Evolutionary conservation across 1,284 basidiomycete genomes (phyloP).

Genomic region (Trichosporon sp.): DNA sequence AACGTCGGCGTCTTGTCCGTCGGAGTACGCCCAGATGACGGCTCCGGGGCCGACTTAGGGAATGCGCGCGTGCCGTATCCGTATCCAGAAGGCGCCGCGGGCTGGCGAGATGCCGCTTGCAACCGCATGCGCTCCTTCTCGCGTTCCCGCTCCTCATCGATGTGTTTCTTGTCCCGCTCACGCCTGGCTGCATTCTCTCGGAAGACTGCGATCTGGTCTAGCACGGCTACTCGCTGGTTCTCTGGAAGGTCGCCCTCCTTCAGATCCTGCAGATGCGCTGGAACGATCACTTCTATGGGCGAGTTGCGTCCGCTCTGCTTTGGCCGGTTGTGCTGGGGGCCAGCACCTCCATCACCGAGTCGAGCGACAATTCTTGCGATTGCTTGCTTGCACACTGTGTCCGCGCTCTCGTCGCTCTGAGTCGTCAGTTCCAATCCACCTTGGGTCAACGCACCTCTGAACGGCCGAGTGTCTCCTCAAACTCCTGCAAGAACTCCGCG

Average conservation of each 20-base stretch:
- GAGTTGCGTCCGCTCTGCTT: conserved; percentile 51
- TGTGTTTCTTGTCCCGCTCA: conserved; percentile 74
- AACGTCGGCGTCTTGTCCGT: conserved; percentile 62
- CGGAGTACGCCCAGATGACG: background rate
- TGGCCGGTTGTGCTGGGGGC: background rate
- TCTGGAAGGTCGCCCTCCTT: conserved; percentile 95
- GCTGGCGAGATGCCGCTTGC: conserved; percentile 4
- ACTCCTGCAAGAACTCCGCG: conserved; percentile 75
- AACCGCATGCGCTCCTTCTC: conserved; percentile 21
- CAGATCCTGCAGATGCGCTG: conserved; percentile 88
- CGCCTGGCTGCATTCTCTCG: conserved; percentile 78
- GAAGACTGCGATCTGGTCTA: conserved; percentile 91
- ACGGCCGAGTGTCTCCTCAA: conserved; percentile 68
- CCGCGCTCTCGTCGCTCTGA: conserved; percentile 48
- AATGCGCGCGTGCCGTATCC: conserved; percentile 34
- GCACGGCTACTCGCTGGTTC: conserved; percentile 84
- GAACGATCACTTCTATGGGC: conserved; percentile 61
- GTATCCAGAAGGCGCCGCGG: conserved; percentile 16
- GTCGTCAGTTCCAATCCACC: background rate
- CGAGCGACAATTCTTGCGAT: conserved; percentile 46
- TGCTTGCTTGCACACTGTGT: conserved; percentile 39
- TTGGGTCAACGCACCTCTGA: conserved; percentile 61
- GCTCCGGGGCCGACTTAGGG: conserved; percentile 8
- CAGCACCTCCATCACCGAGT: conserved; percentile 27
- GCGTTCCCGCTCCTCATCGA: conserved; percentile 54